phyloP scores from a whole-genome alignment of 306 rosid species.

The Vigna mungo region DNA sequence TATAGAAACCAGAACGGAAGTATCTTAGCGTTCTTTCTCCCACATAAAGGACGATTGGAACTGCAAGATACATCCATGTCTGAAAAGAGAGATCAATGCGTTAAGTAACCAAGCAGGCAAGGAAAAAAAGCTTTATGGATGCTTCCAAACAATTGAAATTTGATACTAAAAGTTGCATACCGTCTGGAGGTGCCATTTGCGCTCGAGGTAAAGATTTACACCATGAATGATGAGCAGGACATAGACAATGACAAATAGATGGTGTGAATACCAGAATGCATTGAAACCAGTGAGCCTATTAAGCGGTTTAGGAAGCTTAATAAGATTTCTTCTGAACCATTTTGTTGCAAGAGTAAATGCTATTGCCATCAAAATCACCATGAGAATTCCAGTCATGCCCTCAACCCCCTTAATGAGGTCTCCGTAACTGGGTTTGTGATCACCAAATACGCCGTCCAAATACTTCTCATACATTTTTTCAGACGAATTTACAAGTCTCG shows the following conservation, averaged over 20 bases:
- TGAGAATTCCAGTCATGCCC: conserved; percentile 87
- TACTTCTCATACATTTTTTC: conserved; percentile 23
- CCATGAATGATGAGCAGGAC: conserved; percentile 85
- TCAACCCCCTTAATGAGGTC: conserved; percentile 70
- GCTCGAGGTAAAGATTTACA: conserved; percentile 67
- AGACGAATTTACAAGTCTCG: conserved; percentile 58
- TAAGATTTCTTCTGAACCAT: conserved; percentile 74
- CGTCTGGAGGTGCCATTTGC: conserved; percentile 72
- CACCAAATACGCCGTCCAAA: conserved; percentile 64
- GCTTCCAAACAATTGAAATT: conserved; percentile 7
- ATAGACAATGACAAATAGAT: conserved; percentile 88
- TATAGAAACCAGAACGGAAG: conserved; percentile 83
- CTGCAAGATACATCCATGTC: conserved; percentile 95
- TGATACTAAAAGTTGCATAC: conserved; percentile 49
- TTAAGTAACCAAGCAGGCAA: conserved; percentile 16
- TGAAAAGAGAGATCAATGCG: conserved; percentile 49
- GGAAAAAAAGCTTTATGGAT: not conserved
- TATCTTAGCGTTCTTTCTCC: conserved; percentile 91
- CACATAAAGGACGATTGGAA: conserved; percentile 83
- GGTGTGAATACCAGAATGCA: conserved; percentile 98
- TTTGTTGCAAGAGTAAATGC: conserved; percentile 90
- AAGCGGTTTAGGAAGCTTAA: conserved; percentile 87
- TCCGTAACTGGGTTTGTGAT: conserved; percentile 61
- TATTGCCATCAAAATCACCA: conserved; percentile 78
- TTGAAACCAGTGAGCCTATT: conserved; percentile 89